Evolutionary conservation across 805 yeast species (phyloP).

Genomic region (Candida verbasci): DNA sequence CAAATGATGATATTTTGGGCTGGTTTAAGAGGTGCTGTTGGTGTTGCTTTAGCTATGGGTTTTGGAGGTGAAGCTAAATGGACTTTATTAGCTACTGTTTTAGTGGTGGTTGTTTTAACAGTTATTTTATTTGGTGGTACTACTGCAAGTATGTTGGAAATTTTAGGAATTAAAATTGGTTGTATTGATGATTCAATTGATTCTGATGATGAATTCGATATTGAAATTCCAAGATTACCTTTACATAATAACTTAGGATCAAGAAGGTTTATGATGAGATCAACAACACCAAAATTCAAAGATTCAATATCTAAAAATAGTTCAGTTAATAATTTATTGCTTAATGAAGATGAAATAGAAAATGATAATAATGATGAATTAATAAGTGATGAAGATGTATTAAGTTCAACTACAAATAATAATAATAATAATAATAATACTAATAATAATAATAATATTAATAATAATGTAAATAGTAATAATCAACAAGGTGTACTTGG

Average conservation of each 20-base stretch:
- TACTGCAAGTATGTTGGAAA: slow-evolving; percentile 96
- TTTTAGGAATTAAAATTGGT: slow-evolving; percentile 88
- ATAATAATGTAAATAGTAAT: background rate
- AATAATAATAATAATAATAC: background rate
- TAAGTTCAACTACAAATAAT: slow-evolving; percentile 16
- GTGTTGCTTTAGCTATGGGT: slow-evolving; percentile 98
- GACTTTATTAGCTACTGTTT: slow-evolving; percentile 85
- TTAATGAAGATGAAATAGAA: slow-evolving; percentile 2
- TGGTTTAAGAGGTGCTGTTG: slow-evolving; percentile 97
- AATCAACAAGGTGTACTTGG: slow-evolving; percentile 31
- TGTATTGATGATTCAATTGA: slow-evolving; percentile 69
- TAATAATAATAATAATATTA: too few species aligned
- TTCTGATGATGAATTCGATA: slow-evolving; percentile 93
- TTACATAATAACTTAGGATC: slow-evolving; percentile 15
- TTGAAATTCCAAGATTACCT: slow-evolving; percentile 62
- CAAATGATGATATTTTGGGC: slow-evolving; percentile 99
- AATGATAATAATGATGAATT: slow-evolving; percentile 17
- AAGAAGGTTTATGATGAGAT: slow-evolving; percentile 16
- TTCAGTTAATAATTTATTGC: slow-evolving; percentile 7
- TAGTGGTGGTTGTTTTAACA: slow-evolving; percentile 94
- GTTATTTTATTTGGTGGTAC: slow-evolving; percentile 98
- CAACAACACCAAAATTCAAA: slow-evolving; percentile 6
- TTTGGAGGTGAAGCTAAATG: slow-evolving; percentile 90
- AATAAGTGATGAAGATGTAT: slow-evolving; percentile 35
- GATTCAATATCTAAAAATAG: slow-evolving; percentile 3